phyloP scores from a whole-genome alignment of 352 stramenopile genomes.

The Globisporangium splendens region DNA sequence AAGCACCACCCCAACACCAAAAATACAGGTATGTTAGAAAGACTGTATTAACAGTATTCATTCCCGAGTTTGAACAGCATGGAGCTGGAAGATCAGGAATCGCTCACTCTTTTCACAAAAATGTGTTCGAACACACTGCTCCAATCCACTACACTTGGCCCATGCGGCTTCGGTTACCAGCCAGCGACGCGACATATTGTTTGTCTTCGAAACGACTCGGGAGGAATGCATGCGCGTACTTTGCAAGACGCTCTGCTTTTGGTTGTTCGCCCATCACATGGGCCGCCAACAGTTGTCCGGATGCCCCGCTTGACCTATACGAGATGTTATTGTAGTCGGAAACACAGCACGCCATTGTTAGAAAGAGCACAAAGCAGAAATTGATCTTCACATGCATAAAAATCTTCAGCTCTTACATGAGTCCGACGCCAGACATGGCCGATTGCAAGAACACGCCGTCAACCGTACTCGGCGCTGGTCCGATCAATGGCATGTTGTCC shows the following conservation, averaged over 20 bases:
- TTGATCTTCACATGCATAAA: background rate
- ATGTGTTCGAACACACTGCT: background rate
- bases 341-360: background rate
- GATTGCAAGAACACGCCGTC: constrained; percentile 67
- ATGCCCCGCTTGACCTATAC: constrained; percentile 61
- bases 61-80: too few species aligned
- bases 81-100: too few species aligned
- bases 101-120: background rate
- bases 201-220: constrained; percentile 61
- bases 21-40: too few species aligned
- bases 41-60: too few species aligned
- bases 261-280: constrained; percentile 59
- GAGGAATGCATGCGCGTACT: constrained; percentile 51
- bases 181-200: constrained; percentile 55
- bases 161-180: constrained; percentile 33
- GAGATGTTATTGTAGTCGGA: too few species aligned
- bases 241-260: constrained; percentile 34
- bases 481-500: constrained; percentile 74
- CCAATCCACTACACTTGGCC: constrained; percentile 76
- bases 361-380: background rate
- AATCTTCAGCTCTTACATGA: constrained; percentile 42
- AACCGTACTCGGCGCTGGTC: constrained; percentile 49
- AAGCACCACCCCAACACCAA: too few species aligned
- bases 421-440: constrained; percentile 64
- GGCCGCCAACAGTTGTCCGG: constrained; percentile 55